These are phyloP conservation scores for Chaetomiaceae sp. DNA, from an alignment of 2,329 filamentous ascomycete species.

Conservation along the genomic window DNA sequence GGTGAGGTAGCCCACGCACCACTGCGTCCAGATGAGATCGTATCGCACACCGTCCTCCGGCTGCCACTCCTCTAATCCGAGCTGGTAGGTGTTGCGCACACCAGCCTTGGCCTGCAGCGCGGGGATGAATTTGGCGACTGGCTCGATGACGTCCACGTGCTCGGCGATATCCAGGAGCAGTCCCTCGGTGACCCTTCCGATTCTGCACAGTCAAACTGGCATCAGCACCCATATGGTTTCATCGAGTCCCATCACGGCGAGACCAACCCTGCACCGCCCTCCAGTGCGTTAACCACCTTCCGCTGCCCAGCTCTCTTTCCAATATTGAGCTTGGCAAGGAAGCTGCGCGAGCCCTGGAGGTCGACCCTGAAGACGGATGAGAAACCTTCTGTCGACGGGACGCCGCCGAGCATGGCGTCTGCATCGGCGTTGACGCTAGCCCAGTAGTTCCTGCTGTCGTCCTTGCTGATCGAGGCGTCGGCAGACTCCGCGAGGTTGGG, in stretches of 20 bases:
- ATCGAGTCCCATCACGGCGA: not conserved
- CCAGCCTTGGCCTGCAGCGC: conserved; percentile 52
- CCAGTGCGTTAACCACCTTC: conserved; percentile 24
- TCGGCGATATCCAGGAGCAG: conserved; percentile 65
- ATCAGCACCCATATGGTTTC: not conserved
- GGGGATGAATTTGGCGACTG: conserved; percentile 72
- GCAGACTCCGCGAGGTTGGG: too few species aligned
- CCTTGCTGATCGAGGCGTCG: conserved; percentile 11
- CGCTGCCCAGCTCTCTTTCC: conserved; percentile 24
- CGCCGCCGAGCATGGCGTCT: conserved; percentile 76
- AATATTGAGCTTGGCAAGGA: conserved; percentile 62
- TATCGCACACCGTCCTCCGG: conserved; percentile 48
- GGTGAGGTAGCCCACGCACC: conserved; percentile 79
- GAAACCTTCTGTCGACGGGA: too few species aligned
- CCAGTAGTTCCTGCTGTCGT: conserved; percentile 38
- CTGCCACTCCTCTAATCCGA: conserved; percentile 68
- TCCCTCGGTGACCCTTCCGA: conserved; percentile 75
- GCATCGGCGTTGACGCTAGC: conserved; percentile 38
- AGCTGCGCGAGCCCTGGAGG: conserved; percentile 62
- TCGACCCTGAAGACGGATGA: conserved; percentile 67
- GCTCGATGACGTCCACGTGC: conserved; percentile 77
- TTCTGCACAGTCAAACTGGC: conserved; percentile 40
- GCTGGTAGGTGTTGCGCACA: conserved; percentile 56
- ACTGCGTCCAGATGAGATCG: conserved; percentile 83
- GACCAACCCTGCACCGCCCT: conserved; percentile 38